phyloP scores from a whole-genome alignment of 345 rosid species.

The Hirschfeldia incana region DNA sequence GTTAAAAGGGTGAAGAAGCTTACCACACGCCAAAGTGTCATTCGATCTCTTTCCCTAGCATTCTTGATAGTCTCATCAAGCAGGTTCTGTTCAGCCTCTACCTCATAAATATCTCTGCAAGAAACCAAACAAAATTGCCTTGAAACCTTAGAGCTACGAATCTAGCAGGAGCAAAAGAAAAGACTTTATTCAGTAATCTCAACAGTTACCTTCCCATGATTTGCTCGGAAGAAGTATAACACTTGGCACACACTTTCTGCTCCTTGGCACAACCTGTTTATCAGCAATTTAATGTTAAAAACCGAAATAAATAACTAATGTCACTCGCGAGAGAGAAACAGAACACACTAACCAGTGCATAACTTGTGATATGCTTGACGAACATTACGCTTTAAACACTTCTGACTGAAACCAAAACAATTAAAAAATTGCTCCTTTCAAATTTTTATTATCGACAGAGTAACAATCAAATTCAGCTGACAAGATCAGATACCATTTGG shows the following conservation, averaged over 20 bases:
- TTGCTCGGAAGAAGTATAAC: slow-evolving; percentile 14
- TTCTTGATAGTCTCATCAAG: too few species aligned
- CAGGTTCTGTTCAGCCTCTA: too few species aligned
- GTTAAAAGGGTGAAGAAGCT: too few species aligned
- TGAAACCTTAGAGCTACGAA: too few species aligned
- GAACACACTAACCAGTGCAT: slow-evolving; percentile 65
- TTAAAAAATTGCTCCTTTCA: background rate
- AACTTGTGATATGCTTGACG: slow-evolving; percentile 96
- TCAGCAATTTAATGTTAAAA: background rate
- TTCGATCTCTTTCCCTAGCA: too few species aligned
- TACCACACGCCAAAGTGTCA: too few species aligned
- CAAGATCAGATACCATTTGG: slow-evolving; percentile 61
- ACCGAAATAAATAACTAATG: background rate
- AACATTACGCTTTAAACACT: slow-evolving; percentile 70
- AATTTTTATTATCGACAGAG: background rate
- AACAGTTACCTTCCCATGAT: too few species aligned
- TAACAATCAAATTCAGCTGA: background rate
- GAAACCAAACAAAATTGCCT: background rate
- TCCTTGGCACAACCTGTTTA: slow-evolving; percentile 91
- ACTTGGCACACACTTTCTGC: slow-evolving; percentile 85
- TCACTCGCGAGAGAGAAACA: slow-evolving; percentile 15
- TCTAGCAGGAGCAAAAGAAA: too few species aligned
- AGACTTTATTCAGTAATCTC: background rate
- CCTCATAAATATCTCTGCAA: background rate
- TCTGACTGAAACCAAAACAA: slow-evolving; percentile 15